These are phyloP conservation scores for Talaromyces pinophilus DNA, from an alignment of 2,329 filamentous ascomycete genomes.

Conservation along the genomic window DNA sequence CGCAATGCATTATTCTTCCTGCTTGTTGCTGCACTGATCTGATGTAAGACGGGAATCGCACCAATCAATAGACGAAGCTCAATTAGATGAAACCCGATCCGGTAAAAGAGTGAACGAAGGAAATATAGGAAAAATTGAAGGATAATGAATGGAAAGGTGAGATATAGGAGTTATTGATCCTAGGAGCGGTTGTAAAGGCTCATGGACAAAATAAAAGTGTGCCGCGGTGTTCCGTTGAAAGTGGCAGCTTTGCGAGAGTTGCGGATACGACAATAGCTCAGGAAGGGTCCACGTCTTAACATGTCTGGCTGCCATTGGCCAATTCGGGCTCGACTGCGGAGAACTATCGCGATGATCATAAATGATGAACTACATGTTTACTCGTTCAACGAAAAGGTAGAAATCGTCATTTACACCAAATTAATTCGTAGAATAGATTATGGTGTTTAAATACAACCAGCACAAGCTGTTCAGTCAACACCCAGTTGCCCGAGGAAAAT, in stretches of 20 bases:
- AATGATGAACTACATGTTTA: not conserved
- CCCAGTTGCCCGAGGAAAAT: slow-evolving; percentile 13
- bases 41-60: not conserved
- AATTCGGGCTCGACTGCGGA: slow-evolving; percentile 12
- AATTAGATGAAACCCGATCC: not conserved
- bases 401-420: slow-evolving; percentile 5
- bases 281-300: not conserved
- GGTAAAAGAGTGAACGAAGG: not conserved
- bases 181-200: not conserved
- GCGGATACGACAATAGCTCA: slow-evolving; percentile 4
- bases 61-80: not conserved
- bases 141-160: not conserved
- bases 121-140: not conserved
- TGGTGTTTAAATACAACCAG: slow-evolving; percentile 7
- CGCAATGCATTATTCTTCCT: not conserved
- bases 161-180: not conserved
- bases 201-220: not conserved
- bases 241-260: slow-evolving; percentile 4
- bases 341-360: not conserved
- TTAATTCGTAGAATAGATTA: not conserved
- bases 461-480: slow-evolving; percentile 9
- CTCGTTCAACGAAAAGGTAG: not conserved
- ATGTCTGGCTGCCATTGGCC: slow-evolving; percentile 13
- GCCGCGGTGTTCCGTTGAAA: slow-evolving; percentile 8
- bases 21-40: not conserved